Evolutionary conservation across 441 rosid species (phyloP).

Genomic region (Rhodomyrtus psidioides): DNA sequence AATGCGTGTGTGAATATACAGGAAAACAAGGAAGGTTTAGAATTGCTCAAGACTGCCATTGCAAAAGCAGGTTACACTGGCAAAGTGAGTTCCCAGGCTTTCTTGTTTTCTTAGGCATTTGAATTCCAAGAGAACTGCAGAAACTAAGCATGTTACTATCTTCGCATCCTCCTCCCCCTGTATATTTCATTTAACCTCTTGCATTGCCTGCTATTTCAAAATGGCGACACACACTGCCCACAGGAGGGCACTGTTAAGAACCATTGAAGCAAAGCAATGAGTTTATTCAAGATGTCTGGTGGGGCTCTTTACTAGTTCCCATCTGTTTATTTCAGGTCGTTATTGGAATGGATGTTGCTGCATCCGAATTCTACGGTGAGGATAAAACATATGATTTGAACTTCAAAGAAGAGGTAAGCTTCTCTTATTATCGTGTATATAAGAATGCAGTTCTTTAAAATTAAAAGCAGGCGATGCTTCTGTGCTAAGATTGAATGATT

Average conservation of each 20-base stretch:
- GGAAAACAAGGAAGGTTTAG: conserved; percentile 99
- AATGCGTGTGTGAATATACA: conserved; percentile 13
- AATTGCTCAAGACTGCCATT: conserved; percentile 87
- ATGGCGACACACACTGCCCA: background rate
- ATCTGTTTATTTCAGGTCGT: conserved; percentile 44
- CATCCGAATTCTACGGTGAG: conserved; percentile 76
- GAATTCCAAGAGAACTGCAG: background rate
- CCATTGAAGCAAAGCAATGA: background rate
- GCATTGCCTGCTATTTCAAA: background rate
- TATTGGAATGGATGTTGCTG: conserved; percentile 99
- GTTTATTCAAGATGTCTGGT: background rate
- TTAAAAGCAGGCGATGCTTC: background rate
- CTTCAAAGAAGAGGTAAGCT: conserved; percentile 86
- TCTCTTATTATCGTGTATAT: background rate
- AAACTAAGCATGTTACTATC: background rate
- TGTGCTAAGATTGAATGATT: background rate
- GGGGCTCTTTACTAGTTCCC: background rate
- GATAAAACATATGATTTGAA: conserved; percentile 89
- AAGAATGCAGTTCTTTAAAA: background rate
- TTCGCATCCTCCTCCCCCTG: background rate
- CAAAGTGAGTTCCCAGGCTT: conserved; percentile 37
- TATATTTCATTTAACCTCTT: background rate
- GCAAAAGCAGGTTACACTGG: conserved; percentile 92
- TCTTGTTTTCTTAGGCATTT: background rate
- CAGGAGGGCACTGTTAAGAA: background rate